Conservation (phyloP, 2,329 filamentous ascomycete species). For the Lachnellula arida region DNA sequence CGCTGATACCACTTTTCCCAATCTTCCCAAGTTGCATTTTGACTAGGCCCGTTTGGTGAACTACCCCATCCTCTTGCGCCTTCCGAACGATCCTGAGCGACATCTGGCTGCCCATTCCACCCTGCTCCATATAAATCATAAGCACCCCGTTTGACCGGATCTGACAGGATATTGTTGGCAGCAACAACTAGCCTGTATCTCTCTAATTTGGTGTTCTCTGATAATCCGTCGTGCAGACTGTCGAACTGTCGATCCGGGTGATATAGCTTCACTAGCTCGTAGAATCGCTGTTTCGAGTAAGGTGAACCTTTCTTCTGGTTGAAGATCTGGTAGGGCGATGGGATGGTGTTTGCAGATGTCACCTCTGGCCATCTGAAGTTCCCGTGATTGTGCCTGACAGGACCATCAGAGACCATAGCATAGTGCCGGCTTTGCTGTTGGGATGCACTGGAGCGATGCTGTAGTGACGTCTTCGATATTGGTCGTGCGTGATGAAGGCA, state of each 20-base stretch:
- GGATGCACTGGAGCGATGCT: slow-evolving; percentile 13
- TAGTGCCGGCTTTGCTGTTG: slow-evolving; percentile 30
- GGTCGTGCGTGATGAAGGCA: slow-evolving; percentile 28
- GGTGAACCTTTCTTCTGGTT: slow-evolving; percentile 51
- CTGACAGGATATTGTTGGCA: slow-evolving; percentile 82
- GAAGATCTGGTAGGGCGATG: slow-evolving; percentile 88
- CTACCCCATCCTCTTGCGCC: slow-evolving; percentile 24
- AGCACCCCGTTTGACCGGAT: slow-evolving; percentile 69
- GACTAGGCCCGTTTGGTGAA: slow-evolving; percentile 41
- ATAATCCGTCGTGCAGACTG: slow-evolving; percentile 41
- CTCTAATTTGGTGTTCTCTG: slow-evolving; percentile 66
- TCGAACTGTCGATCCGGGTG: slow-evolving; percentile 69
- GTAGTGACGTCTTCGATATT: slow-evolving; percentile 29
- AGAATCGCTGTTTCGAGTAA: slow-evolving; percentile 82
- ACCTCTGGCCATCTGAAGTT: slow-evolving; percentile 30
- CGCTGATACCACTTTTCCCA: slow-evolving; percentile 77
- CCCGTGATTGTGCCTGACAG: slow-evolving; percentile 34
- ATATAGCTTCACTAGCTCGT: slow-evolving; percentile 91
- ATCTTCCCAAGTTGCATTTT: slow-evolving; percentile 96
- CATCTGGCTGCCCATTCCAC: slow-evolving; percentile 56
- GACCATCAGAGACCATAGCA: slow-evolving; percentile 34
- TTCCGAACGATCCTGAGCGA: slow-evolving; percentile 26
- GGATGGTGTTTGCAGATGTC: slow-evolving; percentile 24
- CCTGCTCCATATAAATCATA: slow-evolving; percentile 82
- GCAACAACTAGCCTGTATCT: slow-evolving; percentile 85